Evolutionary conservation across 108 stramenopile genomes (phyloP), one percentile per base, ranked within the genome.

Genomic region (Nitzschia sp.): DNA sequence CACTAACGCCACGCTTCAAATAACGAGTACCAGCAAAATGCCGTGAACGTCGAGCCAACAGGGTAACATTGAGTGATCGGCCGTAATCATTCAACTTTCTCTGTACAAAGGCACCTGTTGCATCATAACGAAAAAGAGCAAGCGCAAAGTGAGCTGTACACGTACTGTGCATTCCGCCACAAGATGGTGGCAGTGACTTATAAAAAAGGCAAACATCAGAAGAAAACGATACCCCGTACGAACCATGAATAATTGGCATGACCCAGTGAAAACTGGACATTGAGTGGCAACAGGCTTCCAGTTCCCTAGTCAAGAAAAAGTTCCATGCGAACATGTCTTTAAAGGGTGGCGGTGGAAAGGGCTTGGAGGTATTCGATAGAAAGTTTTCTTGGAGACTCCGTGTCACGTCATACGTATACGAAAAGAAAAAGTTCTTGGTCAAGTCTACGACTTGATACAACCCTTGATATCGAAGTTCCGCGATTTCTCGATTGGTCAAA

Each of bases 1-100:
- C 97, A 74, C 80, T 93, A 11, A 97, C 96, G 29, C 99, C 98
- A 16, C 98, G 90, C 80, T 99, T 99, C 45, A 98, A 77, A 70
- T 99, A 99, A 36, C 99, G 72, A 1, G 98, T 98, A 3, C 99
- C 99, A 3, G 99, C 99, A 82, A 97, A 99, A 60, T 98, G 96
- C 1, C 97, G 81, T 6, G 96, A 93, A 41, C 99, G 73, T 34
- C 99, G 85, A 4, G 97, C 98, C 19, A 99, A 58, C 19, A 99
- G 77, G 27, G 87, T 86, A 36, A 99, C 68, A 72, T 94, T 94
- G 22, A 99, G 73, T 21, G 84, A 80, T 13, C 96, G 77, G 2
- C 97, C 97, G 41, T 97, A 95, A 50, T 97, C 90, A 68, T 91
- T 77, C 52, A 95, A 56, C 56, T 95, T 95, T 21, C 95, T 77